Percentiles rank a stretch among this genome's conserved stretches.
phyloP scores from a whole-genome alignment of 2,329 filamentous ascomycete species.

The Aschersonia sp. region DNA sequence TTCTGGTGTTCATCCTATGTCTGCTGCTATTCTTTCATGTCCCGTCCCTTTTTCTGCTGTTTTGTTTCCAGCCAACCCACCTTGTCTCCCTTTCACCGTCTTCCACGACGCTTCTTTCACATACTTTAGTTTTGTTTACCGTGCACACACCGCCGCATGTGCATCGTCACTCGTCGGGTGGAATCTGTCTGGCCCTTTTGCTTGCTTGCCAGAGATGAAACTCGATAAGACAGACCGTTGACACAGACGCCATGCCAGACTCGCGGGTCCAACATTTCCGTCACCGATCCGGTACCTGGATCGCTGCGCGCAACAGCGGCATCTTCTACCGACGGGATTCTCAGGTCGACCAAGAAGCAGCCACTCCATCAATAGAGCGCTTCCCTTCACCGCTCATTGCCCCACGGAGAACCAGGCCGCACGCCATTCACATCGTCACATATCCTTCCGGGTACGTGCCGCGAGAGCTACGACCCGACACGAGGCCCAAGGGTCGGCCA shows the following conservation, averaged over 20 bases:
- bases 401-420: slow-evolving; percentile 22
- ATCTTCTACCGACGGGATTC: slow-evolving; percentile 5
- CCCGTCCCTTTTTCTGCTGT: neutral
- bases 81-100: neutral
- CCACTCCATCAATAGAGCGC: slow-evolving; percentile 2
- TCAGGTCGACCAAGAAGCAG: neutral
- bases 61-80: neutral
- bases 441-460: slow-evolving; percentile 28
- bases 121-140: neutral
- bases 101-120: neutral
- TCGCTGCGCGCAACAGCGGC: slow-evolving; percentile 2
- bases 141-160: neutral
- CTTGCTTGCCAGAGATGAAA: neutral
- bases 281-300: slow-evolving; percentile 3
- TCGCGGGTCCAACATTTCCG: slow-evolving; percentile 1
- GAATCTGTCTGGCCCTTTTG: neutral
- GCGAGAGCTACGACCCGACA: slow-evolving; percentile 22
- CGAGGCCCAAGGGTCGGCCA: neutral
- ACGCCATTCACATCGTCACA: slow-evolving; percentile 27
- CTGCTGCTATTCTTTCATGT: neutral
- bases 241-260: slow-evolving; percentile 4
- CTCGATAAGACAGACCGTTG: neutral
- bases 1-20: too few species aligned
- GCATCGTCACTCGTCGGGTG: neutral
- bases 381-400: slow-evolving; percentile 24